A percentile compares a stretch with the other conserved stretches of the same genome.
phyloP scores from a whole-genome alignment of 2,329 filamentous ascomycete genomes.

The Rutstroemia sp. region DNA sequence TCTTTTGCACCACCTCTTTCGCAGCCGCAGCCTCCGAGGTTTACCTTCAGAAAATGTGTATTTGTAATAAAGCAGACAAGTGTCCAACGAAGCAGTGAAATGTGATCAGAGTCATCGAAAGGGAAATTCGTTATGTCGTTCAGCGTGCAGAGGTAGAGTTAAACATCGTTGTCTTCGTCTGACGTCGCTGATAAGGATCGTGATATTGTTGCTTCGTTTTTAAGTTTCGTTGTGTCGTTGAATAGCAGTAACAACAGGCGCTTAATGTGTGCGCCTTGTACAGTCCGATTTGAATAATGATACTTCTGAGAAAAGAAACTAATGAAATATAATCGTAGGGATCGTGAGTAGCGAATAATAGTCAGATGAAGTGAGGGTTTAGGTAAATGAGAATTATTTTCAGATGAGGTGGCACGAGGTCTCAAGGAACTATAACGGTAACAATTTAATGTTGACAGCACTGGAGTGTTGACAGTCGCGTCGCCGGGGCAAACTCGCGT shows the following conservation, averaged over 20 bases:
- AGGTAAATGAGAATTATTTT: neutral
- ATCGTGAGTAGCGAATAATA: too few relatives aligned
- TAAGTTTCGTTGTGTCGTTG: neutral
- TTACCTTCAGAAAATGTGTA: slow-evolving; percentile 8
- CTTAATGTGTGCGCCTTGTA: too few relatives aligned
- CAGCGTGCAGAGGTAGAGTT: slow-evolving; percentile 2
- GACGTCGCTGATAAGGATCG: slow-evolving; percentile 3
- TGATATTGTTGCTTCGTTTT: neutral
- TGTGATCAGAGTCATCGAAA: slow-evolving; percentile 5
- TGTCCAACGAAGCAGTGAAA: neutral
- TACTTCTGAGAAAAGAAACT: too few relatives aligned
- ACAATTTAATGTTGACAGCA: neutral
- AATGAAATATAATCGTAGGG: too few relatives aligned
- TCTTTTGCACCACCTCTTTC: slow-evolving; percentile 3
- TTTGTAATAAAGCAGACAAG: neutral
- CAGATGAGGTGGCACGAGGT: slow-evolving; percentile 5
- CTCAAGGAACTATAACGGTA: neutral
- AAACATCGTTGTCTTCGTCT: slow-evolving; percentile 7
- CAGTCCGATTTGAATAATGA: too few relatives aligned
- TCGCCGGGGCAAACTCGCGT: slow-evolving; percentile 4
- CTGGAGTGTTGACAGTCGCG: slow-evolving; percentile 2
- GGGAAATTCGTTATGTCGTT: slow-evolving; percentile 1
- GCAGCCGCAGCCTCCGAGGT: neutral
- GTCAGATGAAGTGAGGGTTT: too few relatives aligned
- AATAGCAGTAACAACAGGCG: neutral